These are phyloP conservation scores for Eimeria maxima DNA, from an alignment of 169 alveolate species.

Conservation along the genomic window DNA sequence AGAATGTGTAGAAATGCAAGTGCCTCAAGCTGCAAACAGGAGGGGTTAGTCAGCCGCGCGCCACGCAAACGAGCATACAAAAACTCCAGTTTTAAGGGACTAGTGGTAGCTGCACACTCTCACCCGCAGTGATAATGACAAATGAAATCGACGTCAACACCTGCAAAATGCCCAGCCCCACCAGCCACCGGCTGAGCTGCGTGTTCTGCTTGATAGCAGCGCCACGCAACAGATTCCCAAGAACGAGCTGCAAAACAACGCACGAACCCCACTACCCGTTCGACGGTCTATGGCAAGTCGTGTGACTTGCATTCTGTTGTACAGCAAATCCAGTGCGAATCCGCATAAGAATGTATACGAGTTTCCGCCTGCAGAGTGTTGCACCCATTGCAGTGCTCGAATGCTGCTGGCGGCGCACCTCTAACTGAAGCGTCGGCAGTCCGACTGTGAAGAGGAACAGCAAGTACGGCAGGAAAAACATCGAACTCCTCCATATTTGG, in stretches of 20 bases:
- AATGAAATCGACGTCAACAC: constrained; percentile 58
- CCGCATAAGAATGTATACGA: background rate
- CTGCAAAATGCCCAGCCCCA: constrained; percentile 67
- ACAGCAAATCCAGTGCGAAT: background rate
- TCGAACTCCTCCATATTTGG: constrained; percentile 78
- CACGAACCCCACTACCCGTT: background rate
- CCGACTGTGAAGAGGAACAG: constrained; percentile 72
- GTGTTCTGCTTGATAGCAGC: constrained; percentile 73
- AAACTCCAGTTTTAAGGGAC: background rate
- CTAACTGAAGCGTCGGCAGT: constrained; percentile 75
- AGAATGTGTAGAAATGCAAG: background rate
- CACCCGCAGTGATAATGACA: constrained; percentile 73
- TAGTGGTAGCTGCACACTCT: constrained; percentile 27
- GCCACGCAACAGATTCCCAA: constrained; percentile 77
- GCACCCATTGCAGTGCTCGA: too few relatives aligned
- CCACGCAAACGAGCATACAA: background rate
- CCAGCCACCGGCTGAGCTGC: constrained; percentile 73
- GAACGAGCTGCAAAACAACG: constrained; percentile 32
- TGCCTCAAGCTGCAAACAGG: constrained; percentile 3
- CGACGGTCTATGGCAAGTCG: background rate
- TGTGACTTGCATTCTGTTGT: background rate
- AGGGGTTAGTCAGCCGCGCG: background rate
- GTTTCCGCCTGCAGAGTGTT: too few relatives aligned
- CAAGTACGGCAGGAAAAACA: constrained; percentile 78
- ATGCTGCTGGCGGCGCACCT: constrained; percentile 30